Evolutionary conservation across 1,139 yeast genomes (phyloP).

Genomic region (Suhomyces anneliseae): DNA sequence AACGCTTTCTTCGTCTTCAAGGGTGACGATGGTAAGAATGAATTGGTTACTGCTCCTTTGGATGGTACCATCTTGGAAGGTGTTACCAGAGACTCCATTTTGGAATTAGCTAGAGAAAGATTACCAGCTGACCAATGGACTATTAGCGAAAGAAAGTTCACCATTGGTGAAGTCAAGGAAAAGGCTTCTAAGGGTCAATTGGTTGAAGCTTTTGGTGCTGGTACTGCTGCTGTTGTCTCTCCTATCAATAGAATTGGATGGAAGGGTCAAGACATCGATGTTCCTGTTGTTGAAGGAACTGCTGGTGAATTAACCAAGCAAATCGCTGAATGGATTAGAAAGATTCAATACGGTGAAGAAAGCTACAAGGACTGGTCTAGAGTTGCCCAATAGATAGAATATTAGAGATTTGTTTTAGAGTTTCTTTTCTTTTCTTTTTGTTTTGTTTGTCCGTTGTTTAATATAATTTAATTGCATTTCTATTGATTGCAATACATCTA

Average conservation of each 20-base stretch:
- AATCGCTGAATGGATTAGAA: conserved; percentile 80
- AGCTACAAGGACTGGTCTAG: conserved; percentile 64
- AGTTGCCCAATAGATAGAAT: conserved; percentile 32
- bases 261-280: conserved; percentile 66
- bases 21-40: conserved; percentile 32
- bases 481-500: neutral
- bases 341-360: conserved; percentile 84
- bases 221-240: conserved; percentile 96
- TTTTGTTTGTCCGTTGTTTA: neutral
- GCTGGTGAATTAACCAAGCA: conserved; percentile 80
- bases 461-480: no score
- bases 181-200: conserved; percentile 77
- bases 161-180: conserved; percentile 78
- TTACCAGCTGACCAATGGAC: conserved; percentile 34
- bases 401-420: no score
- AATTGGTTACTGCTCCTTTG: conserved; percentile 44
- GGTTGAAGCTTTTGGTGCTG: conserved; percentile 94
- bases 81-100: conserved; percentile 42
- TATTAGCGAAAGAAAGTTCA: conserved; percentile 75
- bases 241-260: conserved; percentile 89
- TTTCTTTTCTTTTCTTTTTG: neutral
- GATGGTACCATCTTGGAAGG: conserved; percentile 46
- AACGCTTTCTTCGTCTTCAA: conserved; percentile 41
- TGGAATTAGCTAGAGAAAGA: conserved; percentile 32
- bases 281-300: conserved; percentile 78